Base-by-base conservation (phyloP, 179 eudicot genomes). In the Beta macrorhiza region DNA sequence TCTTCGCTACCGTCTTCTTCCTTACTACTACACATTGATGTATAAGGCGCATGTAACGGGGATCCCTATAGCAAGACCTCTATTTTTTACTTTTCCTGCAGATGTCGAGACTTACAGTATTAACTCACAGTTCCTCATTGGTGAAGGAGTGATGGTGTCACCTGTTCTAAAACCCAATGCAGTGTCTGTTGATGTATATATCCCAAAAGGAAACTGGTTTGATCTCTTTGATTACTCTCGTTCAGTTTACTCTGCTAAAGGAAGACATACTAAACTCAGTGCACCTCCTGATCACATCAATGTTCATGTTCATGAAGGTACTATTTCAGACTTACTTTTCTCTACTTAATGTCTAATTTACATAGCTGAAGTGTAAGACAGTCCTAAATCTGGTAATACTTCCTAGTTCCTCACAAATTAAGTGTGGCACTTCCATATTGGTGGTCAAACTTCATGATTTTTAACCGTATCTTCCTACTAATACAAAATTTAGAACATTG, bases 171-270 rank as follows among this genome's bases (percentile, higher is more conserved):
- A 71, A 75, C 76, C 85, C 11, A 92, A 88, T 19, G 88, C 80
- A 16, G 78, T 72, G 59, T 84, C 91, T 10, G 91, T 93, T 13
- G 29, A 83, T 6, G 97, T 91, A 2, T 93, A 93, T 83, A 87
- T 93, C 20, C 97, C 97, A 0, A 80, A 79, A 37, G 98, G 97
- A 73, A 90, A 87, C 79, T 93, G 98, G 98, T 93, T 92, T 49
- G 85, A 90, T 84, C 84, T 93, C 44, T 90, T 93, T 79, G 77
- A 92, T 85, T 89, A 90, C 70, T 82, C 92, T 16, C 76, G 70
- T 44, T 84, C 88, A 0, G 81, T 91, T 67, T 86, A 80, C 55
- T 75, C 79, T 57, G 44, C 85, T 37, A 49, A 67, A 12, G 96
- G 97, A 25, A 83, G 79, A 22, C 44, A 69, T 65, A 61, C 87